Conservation (phyloP, 192 early-diverging fungal species). For the Coemansia sp. region DNA sequence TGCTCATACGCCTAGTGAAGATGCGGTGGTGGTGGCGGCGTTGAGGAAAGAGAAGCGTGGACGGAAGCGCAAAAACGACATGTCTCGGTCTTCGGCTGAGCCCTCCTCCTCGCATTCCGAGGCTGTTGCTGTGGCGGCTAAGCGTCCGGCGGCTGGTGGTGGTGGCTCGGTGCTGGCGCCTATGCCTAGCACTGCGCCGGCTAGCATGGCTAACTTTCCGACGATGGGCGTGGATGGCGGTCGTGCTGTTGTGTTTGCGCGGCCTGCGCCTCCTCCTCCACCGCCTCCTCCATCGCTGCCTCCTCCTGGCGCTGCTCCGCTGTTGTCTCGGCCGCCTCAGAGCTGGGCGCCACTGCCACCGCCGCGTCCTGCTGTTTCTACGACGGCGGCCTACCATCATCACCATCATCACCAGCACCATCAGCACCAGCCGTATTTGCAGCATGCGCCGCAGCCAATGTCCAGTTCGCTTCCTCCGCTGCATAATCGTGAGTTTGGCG, state of each 20-base stretch:
- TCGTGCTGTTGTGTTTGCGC: constrained; percentile 33
- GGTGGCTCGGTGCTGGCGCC: background rate
- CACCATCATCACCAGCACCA: no score
- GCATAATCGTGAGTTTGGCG: background rate
- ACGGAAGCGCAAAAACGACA: constrained; percentile 46
- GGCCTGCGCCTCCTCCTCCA: background rate
- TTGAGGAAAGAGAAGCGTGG: constrained; percentile 38
- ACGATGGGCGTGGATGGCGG: constrained; percentile 51
- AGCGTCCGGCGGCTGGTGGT: background rate
- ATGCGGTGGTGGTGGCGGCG: background rate
- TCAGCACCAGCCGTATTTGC: constrained; percentile 1
- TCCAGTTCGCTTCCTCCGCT: background rate
- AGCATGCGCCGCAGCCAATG: background rate
- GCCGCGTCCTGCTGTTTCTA: background rate
- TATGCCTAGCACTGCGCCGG: constrained; percentile 28
- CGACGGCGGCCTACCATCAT: background rate
- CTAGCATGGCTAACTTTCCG: constrained; percentile 37
- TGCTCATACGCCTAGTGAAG: constrained; percentile 1
- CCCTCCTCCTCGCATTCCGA: background rate
- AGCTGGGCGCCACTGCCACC: background rate
- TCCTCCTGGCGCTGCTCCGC: no score
- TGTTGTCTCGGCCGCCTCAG: background rate
- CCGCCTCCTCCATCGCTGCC: background rate
- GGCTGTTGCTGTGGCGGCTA: background rate
- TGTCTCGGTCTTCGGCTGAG: constrained; percentile 3